Percentiles rank a stretch among this genome's conserved stretches.
Evolutionary conservation across 164 flowering plant species (phyloP).

Genomic region (Chimonanthus salicifolius): DNA sequence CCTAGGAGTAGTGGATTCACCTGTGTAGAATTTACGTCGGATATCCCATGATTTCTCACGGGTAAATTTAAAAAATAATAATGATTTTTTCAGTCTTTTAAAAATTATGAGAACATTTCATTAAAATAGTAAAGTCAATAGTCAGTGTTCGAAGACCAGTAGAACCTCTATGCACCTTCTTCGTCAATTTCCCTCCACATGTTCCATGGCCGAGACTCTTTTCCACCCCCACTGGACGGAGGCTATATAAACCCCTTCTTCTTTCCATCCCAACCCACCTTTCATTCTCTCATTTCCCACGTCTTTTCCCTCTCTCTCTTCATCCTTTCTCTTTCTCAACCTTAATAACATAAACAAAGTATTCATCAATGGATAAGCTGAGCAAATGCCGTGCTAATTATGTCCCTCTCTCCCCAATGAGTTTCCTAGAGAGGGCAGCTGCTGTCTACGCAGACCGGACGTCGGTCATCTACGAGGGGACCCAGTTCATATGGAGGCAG

Average conservation of each 20-base stretch:
- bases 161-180: not conserved
- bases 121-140: not conserved
- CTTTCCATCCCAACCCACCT: not conserved
- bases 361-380: slow-evolving; percentile 27
- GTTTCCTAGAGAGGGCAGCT: slow-evolving; percentile 28
- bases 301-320: not conserved
- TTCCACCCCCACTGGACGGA: not conserved
- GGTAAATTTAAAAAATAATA: too few species aligned
- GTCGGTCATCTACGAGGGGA: slow-evolving; percentile 25
- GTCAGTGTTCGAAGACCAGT: not conserved
- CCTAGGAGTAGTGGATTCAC: too few species aligned
- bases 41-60: too few species aligned
- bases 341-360: not conserved
- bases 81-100: too few species aligned
- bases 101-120: too few species aligned
- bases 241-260: not conserved
- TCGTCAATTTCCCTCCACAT: not conserved
- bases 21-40: too few species aligned
- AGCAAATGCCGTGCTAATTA: slow-evolving; percentile 30
- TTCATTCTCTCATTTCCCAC: not conserved
- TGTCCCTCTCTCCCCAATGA: slow-evolving; percentile 33
- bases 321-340: not conserved
- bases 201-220: not conserved
- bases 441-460: slow-evolving; percentile 20
- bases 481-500: slow-evolving; percentile 27